Conservation (phyloP, 2,329 filamentous ascomycete species). For the Curvularia sp. region DNA sequence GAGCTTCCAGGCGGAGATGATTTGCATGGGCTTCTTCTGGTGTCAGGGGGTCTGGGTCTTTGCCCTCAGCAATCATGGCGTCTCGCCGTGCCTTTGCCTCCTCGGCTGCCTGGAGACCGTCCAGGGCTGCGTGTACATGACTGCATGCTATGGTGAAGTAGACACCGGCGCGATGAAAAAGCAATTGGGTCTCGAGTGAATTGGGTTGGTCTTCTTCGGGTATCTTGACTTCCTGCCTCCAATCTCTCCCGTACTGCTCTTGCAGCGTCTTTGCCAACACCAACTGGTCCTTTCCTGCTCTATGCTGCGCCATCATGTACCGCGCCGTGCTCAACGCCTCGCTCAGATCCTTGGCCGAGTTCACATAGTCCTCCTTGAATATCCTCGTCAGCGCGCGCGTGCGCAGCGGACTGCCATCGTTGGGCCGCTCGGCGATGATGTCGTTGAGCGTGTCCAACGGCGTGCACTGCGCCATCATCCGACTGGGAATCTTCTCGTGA, state of each 20-base stretch:
- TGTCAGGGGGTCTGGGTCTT: constrained; percentile 46
- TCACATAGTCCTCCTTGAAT: constrained; percentile 76
- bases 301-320: constrained; percentile 62
- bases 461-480: constrained; percentile 75
- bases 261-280: constrained; percentile 59
- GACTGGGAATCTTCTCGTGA: constrained; percentile 84
- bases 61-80: constrained; percentile 34
- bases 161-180: constrained; percentile 77
- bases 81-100: constrained; percentile 40
- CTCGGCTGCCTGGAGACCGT: constrained; percentile 53
- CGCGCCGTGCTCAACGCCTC: constrained; percentile 66
- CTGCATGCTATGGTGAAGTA: constrained; percentile 76
- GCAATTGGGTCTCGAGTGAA: constrained; percentile 74
- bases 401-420: constrained; percentile 70
- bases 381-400: constrained; percentile 77
- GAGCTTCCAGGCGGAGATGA: constrained; percentile 62
- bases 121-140: constrained; percentile 65
- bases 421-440: constrained; percentile 69
- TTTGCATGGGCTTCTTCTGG: constrained; percentile 58
- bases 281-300: constrained; percentile 57
- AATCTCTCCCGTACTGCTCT: constrained; percentile 52
- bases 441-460: constrained; percentile 70
- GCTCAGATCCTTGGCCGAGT: constrained; percentile 74
- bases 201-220: constrained; percentile 73
- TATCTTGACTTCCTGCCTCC: constrained; percentile 60